Evolutionary conservation across 2,329 filamentous ascomycete species (phyloP), one percentile per base, ranked within the genome.

Genomic region (Aureobasidium pullulans): DNA sequence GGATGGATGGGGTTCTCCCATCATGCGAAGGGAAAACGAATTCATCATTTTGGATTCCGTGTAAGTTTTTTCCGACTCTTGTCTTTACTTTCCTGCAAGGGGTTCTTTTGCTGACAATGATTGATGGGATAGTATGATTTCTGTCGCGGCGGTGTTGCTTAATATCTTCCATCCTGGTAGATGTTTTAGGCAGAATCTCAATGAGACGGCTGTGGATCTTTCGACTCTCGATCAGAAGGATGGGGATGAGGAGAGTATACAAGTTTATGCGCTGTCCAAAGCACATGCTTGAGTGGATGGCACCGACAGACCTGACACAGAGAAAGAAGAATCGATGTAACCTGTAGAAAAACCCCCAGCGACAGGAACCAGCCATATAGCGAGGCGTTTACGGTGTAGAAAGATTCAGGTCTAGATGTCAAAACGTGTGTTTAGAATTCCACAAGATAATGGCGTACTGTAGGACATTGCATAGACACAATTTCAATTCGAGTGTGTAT

Each of bases 151-250:
- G 6, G 29, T 70, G 8, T 56, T 66, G 10, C 57, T 70, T 8
- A 71, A 71, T 40, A 49, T 69, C 10, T 70, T 66, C 61, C 69
- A 71, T 62, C 69, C 69, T 1, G 68, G 68, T 6, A 66, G 62
- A 50, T 70, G 68, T 59, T 69, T 71, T 34, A 28, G 49, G 16
- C 49, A 36, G 15, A 56, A 44, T 44, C 40, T 43, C 2, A n/a
- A 28, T n/a, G 52, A 56, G 6, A 56, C 52, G 10, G 10, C 40
- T 2, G 31, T 56, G 39, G 52, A 56, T 36, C 13, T 56, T 6
- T 56, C 52, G 40, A 44, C 16, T 1, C n/a, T 36, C 7, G 52
- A 56, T 36, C 11, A 36, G 1, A 23, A 36, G 13, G 52, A 56
- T 1, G 39, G 6, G 15, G 39, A 43, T 9, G 37, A 42, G 2